A percentile compares a stretch with the other conserved stretches of the same genome.
phyloP scores from a whole-genome alignment of 108 stramenopile species.

The Chaetoceros muelleri region DNA sequence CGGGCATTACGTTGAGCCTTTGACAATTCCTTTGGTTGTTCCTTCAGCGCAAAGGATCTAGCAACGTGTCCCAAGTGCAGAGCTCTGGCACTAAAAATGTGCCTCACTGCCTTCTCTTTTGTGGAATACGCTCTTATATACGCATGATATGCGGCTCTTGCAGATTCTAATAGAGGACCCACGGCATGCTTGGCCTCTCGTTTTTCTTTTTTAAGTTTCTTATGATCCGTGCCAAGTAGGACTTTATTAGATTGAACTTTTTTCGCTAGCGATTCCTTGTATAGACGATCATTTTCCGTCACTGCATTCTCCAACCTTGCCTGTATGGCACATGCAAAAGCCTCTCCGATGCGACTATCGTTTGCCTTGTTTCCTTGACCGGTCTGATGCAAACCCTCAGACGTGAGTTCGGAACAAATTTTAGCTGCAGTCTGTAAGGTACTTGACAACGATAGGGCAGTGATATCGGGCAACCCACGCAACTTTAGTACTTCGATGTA shows the following conservation, averaged over 20 bases:
- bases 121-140: slow-evolving; percentile 77
- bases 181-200: slow-evolving; percentile 11
- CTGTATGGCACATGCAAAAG: slow-evolving; percentile 50
- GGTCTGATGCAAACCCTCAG: slow-evolving; percentile 28
- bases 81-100: slow-evolving; percentile 73
- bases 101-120: slow-evolving; percentile 73
- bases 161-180: slow-evolving; percentile 48
- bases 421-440: slow-evolving; percentile 57
- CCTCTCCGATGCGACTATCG: slow-evolving; percentile 37
- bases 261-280: slow-evolving; percentile 23
- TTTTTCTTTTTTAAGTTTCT: slow-evolving; percentile 13
- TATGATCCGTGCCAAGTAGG: not conserved
- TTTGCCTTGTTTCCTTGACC: slow-evolving; percentile 26
- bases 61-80: slow-evolving; percentile 84
- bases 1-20: slow-evolving; percentile 21
- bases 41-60: slow-evolving; percentile 72
- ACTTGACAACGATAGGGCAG: slow-evolving; percentile 54
- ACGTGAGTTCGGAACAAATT: slow-evolving; percentile 37
- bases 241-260: slow-evolving; percentile 18
- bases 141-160: slow-evolving; percentile 60
- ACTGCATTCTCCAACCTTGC: slow-evolving; percentile 30
- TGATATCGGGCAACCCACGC: slow-evolving; percentile 49
- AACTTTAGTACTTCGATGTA: slow-evolving; percentile 70
- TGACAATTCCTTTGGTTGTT: slow-evolving; percentile 62
- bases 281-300: slow-evolving; percentile 18